phyloP scores from a whole-genome alignment of 1,284 basidiomycete genomes.

The Caloboletus inedulis region DNA sequence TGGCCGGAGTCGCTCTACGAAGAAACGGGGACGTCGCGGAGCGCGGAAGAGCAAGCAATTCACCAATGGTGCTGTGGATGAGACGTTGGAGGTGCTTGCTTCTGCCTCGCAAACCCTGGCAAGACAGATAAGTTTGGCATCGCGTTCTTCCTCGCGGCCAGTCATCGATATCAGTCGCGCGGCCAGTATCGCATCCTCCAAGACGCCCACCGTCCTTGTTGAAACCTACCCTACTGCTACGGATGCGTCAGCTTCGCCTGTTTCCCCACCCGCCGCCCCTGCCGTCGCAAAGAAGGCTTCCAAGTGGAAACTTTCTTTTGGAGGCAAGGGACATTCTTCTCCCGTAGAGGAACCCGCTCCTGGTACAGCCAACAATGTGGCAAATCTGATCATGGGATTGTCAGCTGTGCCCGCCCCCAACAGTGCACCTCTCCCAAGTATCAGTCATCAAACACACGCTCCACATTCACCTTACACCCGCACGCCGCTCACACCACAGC shows the following conservation, averaged over 20 bases:
- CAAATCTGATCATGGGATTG: slow-evolving; percentile 62
- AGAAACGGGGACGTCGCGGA: slow-evolving; percentile 76
- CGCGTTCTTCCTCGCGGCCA: slow-evolving; percentile 25
- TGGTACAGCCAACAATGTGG: slow-evolving; percentile 64
- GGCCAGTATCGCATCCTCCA: slow-evolving; percentile 27
- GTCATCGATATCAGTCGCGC: slow-evolving; percentile 26
- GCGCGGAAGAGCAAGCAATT: slow-evolving; percentile 61
- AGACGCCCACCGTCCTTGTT: slow-evolving; percentile 6
- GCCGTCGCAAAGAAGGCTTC: slow-evolving; percentile 62
- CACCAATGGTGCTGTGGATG: slow-evolving; percentile 36
- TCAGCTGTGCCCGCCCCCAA: slow-evolving; percentile 22
- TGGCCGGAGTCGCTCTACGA: slow-evolving; percentile 51
- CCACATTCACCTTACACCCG: slow-evolving; percentile 27
- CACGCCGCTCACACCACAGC: slow-evolving; percentile 35
- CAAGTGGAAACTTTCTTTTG: slow-evolving; percentile 77
- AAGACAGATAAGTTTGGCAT: slow-evolving; percentile 72
- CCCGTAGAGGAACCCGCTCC: slow-evolving; percentile 44
- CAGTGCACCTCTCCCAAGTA: slow-evolving; percentile 12
- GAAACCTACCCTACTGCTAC: slow-evolving; percentile 7
- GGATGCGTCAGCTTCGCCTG: slow-evolving; percentile 10
- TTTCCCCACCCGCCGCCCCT: slow-evolving; percentile 2
- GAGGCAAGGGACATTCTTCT: slow-evolving; percentile 48
- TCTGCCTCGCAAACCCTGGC: slow-evolving; percentile 79
- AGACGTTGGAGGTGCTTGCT: slow-evolving; percentile 68
- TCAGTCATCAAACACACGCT: slow-evolving; percentile 22